Evolutionary conservation across 202 grass and related monocot genomes (phyloP).

Genomic region (Carex arenaria): DNA sequence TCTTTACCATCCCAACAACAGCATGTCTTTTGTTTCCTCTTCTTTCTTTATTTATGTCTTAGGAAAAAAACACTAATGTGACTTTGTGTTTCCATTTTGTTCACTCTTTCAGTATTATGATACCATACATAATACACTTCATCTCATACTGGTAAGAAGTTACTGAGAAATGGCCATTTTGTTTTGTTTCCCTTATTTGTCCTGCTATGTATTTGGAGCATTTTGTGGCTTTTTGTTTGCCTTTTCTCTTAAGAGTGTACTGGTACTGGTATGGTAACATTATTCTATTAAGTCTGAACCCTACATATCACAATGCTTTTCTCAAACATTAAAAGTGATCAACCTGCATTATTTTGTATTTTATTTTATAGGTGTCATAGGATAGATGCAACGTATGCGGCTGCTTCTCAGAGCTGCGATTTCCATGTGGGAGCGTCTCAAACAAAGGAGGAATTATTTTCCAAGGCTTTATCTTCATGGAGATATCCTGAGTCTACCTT

Average conservation of each 20-base stretch:
- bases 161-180: slow-evolving; percentile 1
- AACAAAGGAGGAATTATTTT: slow-evolving; percentile 45
- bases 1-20: neutral
- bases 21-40: neutral
- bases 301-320: neutral
- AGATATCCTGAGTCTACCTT: slow-evolving; percentile 76
- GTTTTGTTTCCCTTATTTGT: too few species aligned
- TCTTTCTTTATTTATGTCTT: slow-evolving; percentile 4
- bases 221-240: neutral
- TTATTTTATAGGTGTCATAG: slow-evolving; percentile 67
- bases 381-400: slow-evolving; percentile 37
- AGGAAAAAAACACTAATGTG: neutral
- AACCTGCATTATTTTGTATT: neutral
- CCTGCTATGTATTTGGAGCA: neutral
- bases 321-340: slow-evolving; percentile 2
- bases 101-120: neutral
- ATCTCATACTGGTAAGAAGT: neutral
- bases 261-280: neutral
- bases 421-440: slow-evolving; percentile 10
- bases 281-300: neutral
- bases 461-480: slow-evolving; percentile 73
- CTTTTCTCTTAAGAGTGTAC: neutral
- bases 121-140: slow-evolving; percentile 5
- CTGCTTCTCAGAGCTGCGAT: slow-evolving; percentile 30
- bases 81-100: neutral